Percentiles rank a stretch among this genome's conserved stretches.
These are phyloP conservation scores for Trichoderma aggressivum DNA, from an alignment of 2,329 filamentous ascomycete species.

Conservation along the genomic window DNA sequence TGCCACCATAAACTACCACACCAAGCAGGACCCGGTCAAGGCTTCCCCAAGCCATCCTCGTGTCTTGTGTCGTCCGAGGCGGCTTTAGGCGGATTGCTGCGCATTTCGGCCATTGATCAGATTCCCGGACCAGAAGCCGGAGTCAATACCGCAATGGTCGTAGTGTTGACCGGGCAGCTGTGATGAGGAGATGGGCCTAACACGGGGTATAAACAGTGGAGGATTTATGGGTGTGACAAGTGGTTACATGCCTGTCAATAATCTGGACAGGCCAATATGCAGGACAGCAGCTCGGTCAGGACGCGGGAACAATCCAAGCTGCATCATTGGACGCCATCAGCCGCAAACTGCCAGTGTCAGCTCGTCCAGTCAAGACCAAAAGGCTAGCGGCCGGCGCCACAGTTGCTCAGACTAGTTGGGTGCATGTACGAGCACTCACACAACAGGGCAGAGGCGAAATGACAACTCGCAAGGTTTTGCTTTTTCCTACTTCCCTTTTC, in stretches of 20 bases:
- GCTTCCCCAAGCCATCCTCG: background rate
- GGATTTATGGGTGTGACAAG: background rate
- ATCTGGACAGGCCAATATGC: background rate
- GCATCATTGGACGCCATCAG: constrained; percentile 3
- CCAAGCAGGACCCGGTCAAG: background rate
- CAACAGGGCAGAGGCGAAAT: constrained; percentile 20
- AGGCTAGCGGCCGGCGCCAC: background rate
- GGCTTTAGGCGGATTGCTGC: background rate
- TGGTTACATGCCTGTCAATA: constrained; percentile 12
- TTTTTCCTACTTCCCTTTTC: constrained; percentile 18
- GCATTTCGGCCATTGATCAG: background rate
- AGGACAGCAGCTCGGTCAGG: constrained; percentile 11
- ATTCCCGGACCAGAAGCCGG: background rate
- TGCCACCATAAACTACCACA: background rate
- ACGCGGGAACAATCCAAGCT: background rate
- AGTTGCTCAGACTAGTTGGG: background rate
- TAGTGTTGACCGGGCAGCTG: background rate
- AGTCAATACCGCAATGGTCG: background rate
- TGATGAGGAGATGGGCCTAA: background rate
- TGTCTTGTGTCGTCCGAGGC: background rate
- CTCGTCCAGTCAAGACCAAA: background rate
- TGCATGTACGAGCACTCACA: background rate
- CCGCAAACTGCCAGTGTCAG: background rate
- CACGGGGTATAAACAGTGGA: background rate
- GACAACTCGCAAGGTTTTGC: constrained; percentile 26